phyloP scores from a whole-genome alignment of 2,329 filamentous ascomycete species.

The Akanthomyces lecanii region DNA sequence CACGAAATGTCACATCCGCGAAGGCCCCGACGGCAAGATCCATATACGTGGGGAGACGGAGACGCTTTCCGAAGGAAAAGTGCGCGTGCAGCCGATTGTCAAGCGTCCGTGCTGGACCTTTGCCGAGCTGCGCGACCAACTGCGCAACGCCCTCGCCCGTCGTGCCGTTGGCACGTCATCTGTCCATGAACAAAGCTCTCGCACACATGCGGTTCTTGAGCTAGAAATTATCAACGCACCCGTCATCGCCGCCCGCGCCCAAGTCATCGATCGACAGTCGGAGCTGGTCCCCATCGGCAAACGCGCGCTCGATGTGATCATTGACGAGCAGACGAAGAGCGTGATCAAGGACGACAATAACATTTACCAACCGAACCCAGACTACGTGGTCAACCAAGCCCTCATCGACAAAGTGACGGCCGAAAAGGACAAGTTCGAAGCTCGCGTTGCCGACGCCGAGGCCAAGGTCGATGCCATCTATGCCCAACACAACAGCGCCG shows the following conservation, averaged over 20 bases:
- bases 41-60: slow-evolving; percentile 41
- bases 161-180: slow-evolving; percentile 35
- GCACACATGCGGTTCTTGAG: slow-evolving; percentile 41
- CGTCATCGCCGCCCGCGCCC: slow-evolving; percentile 34
- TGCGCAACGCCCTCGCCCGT: slow-evolving; percentile 28
- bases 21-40: slow-evolving; percentile 36
- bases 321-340: slow-evolving; percentile 22
- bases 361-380: slow-evolving; percentile 31
- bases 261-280: slow-evolving; percentile 37
- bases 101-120: slow-evolving; percentile 33
- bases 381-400: slow-evolving; percentile 31
- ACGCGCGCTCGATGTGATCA: slow-evolving; percentile 21
- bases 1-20: slow-evolving; percentile 36
- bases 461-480: slow-evolving; percentile 26
- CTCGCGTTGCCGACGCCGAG: slow-evolving; percentile 32
- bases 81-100: slow-evolving; percentile 37
- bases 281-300: slow-evolving; percentile 39
- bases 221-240: slow-evolving; percentile 37
- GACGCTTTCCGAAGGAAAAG: slow-evolving; percentile 35
- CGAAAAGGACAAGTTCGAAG: slow-evolving; percentile 33
- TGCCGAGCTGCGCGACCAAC: slow-evolving; percentile 26
- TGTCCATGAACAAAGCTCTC: slow-evolving; percentile 41
- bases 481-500: slow-evolving; percentile 4
- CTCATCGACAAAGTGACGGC: slow-evolving; percentile 37
- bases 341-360: slow-evolving; percentile 30